These are phyloP conservation scores for Penicillium herquei DNA, from an alignment of 495 filamentous ascomycete species.

Conservation along the genomic window DNA sequence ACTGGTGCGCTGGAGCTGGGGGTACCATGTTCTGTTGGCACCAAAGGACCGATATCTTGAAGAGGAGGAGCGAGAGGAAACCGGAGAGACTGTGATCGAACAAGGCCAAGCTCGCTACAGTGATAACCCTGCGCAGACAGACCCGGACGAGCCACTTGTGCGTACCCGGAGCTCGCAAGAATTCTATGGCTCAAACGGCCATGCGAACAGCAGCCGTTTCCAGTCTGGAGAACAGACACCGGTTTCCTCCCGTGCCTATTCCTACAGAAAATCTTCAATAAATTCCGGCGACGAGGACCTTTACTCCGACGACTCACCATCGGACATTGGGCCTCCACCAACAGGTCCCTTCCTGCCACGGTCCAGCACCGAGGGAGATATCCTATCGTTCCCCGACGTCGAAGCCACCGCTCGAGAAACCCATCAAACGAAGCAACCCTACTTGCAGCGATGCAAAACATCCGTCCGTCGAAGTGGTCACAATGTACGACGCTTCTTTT, in stretches of 20 bases:
- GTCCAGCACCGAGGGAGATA: constrained; percentile 36
- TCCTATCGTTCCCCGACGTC: constrained; percentile 45
- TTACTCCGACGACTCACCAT: constrained; percentile 23
- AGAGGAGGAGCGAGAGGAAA: constrained; percentile 56
- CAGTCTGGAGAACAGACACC: constrained; percentile 44
- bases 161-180: constrained; percentile 32
- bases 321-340: constrained; percentile 34
- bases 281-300: constrained; percentile 20
- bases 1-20: constrained; percentile 96
- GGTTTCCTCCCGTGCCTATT: constrained; percentile 32
- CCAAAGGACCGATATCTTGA: constrained; percentile 62
- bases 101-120: constrained; percentile 64
- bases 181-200: constrained; percentile 15
- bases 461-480: constrained; percentile 18
- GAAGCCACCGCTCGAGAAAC: constrained; percentile 28
- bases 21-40: constrained; percentile 86
- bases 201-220: constrained; percentile 26
- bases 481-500: constrained; percentile 19
- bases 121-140: constrained; percentile 54
- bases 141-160: constrained; percentile 44
- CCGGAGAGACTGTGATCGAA: constrained; percentile 50
- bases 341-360: constrained; percentile 42
- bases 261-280: constrained; percentile 36
- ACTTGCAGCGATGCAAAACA: constrained; percentile 23
- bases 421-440: constrained; percentile 17